Evolutionary conservation across 176 grass and related monocot genomes (phyloP), one percentile per base, ranked within the genome.

Genomic region (Oryza longistaminata): DNA sequence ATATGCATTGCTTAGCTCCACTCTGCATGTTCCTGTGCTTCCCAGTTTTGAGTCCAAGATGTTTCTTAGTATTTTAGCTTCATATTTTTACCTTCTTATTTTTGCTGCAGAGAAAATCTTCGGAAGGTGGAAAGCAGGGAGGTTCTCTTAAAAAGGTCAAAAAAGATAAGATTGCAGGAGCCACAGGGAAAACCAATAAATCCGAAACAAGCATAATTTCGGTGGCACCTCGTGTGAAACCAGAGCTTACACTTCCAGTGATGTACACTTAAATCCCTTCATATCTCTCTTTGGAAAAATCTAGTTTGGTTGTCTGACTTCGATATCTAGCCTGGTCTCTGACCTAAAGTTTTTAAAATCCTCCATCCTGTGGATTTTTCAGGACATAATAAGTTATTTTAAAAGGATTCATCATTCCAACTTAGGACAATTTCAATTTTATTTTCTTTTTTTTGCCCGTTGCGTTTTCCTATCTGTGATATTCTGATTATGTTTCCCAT

Each of bases 131-230:
- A 87, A 97, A 97, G 75, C 93, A 93, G 24, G 74, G 91, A 29
- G 81, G 80, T 74, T 73, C 93, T 85, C 34, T 85, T 74, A 98
- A 95, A 81, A 98, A 98, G 86, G 37, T 82, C 61, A 98, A 98
- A 90, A 98, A 95, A 74, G 96, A 98, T 78, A 98, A 95, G 77
- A 75, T 94, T 87, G 85, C 82, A 46, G 89, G 90, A 68, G 83
- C 87, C 52, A 87, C 85, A 53, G 96, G 96, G 60, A 98, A 95
- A 88, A 90, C 84, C 33, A 65, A 83, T 74, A 88, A 79, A 87
- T 89, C 91, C 0, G 96, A 95, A 82, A 88, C 87, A 87, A 93
- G 87, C 89, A 89, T 88, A 60, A 75, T 89, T 71, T 92, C 89
- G 83, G 87, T 88, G 13, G 88, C 89, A 12, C 88, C 96, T 85